These are phyloP conservation scores for Rubroboletus pulcherrimus DNA, from an alignment of 768 basidiomycete species.

Conservation along the genomic window DNA sequence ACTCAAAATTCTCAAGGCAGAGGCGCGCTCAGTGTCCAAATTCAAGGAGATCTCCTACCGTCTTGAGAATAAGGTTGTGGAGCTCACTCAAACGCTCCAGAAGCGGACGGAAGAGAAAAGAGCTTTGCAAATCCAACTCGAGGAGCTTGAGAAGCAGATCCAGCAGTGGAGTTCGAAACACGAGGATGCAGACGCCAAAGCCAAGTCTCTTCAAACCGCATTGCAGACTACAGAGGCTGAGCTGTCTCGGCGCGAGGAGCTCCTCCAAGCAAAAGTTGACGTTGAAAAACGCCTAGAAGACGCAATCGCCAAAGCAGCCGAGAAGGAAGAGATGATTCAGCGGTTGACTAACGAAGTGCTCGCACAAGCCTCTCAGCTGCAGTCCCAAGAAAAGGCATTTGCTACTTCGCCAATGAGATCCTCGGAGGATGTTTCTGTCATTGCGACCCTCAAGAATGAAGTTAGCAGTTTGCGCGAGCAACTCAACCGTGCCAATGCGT, in stretches of 20 bases:
- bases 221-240: slow-evolving; percentile 71
- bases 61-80: slow-evolving; percentile 98
- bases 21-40: slow-evolving; percentile 95
- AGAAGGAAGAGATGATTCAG: slow-evolving; percentile 83
- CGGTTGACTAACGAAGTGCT: slow-evolving; percentile 76
- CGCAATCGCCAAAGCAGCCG: slow-evolving; percentile 61
- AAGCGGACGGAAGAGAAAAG: slow-evolving; percentile 89
- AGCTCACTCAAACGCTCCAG: slow-evolving; percentile 92
- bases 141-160: slow-evolving; percentile 80
- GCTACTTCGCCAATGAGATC: slow-evolving; percentile 62
- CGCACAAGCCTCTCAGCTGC: slow-evolving; percentile 70
- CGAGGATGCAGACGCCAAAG: slow-evolving; percentile 77
- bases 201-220: slow-evolving; percentile 67
- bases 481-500: slow-evolving; percentile 90
- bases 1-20: slow-evolving; percentile 76
- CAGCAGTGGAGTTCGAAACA: slow-evolving; percentile 81
- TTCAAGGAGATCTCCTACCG: slow-evolving; percentile 98
- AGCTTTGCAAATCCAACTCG: slow-evolving; percentile 70
- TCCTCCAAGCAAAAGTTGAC: slow-evolving; percentile 71
- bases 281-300: slow-evolving; percentile 82
- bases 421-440: slow-evolving; percentile 82
- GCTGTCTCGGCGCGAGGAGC: slow-evolving; percentile 64
- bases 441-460: slow-evolving; percentile 87
- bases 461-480: slow-evolving; percentile 91
- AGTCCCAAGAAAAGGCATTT: slow-evolving; percentile 67